A percentile compares a stretch with the other conserved stretches of the same genome.
phyloP scores from a whole-genome alignment of 176 grass and related monocot genomes.

The Hordeum vulgare region DNA sequence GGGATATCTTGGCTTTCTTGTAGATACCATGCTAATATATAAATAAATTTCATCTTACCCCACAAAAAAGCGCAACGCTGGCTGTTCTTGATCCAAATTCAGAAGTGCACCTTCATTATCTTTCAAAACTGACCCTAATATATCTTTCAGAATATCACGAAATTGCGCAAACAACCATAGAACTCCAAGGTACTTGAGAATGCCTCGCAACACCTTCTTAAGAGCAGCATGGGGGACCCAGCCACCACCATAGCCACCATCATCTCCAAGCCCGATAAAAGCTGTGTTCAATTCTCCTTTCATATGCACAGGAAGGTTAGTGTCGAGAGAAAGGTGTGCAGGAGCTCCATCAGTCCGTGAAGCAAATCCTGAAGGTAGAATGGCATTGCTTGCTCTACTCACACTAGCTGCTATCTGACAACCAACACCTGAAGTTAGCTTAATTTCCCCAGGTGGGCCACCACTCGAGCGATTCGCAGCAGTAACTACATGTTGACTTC shows the following conservation, averaged over 20 bases:
- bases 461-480: slow-evolving; percentile 29
- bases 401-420: slow-evolving; percentile 44
- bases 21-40: slow-evolving; percentile 4
- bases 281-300: slow-evolving; percentile 84
- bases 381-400: slow-evolving; percentile 38
- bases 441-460: slow-evolving; percentile 25
- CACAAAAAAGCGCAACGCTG: slow-evolving; percentile 90
- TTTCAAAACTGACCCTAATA: slow-evolving; percentile 90
- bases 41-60: slow-evolving; percentile 57
- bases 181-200: slow-evolving; percentile 95
- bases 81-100: slow-evolving; percentile 99
- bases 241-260: slow-evolving; percentile 93
- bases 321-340: slow-evolving; percentile 45
- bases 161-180: slow-evolving; percentile 95
- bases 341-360: slow-evolving; percentile 56
- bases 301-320: slow-evolving; percentile 66
- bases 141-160: slow-evolving; percentile 89
- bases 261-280: slow-evolving; percentile 79
- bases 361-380: slow-evolving; percentile 39
- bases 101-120: slow-evolving; percentile 87
- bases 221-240: slow-evolving; percentile 93
- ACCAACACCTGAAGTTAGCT: slow-evolving; percentile 45
- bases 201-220: slow-evolving; percentile 88
- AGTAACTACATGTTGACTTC: slow-evolving; percentile 35
- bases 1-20: background rate